phyloP scores from a whole-genome alignment of 78 protist species.

The Isochrysis galbana region DNA sequence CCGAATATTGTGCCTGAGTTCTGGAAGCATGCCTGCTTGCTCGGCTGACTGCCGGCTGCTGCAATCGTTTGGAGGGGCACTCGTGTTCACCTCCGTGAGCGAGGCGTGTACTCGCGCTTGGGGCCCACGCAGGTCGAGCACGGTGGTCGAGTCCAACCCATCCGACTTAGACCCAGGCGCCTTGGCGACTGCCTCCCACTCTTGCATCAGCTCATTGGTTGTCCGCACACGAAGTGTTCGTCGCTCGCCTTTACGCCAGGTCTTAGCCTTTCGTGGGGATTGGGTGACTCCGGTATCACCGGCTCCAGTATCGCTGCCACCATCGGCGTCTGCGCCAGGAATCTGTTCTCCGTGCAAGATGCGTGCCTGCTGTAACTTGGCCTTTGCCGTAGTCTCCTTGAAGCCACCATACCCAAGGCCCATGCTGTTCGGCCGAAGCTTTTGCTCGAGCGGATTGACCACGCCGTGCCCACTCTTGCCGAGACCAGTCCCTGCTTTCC shows the following conservation, averaged over 20 bases:
- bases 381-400: neutral
- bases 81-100: neutral
- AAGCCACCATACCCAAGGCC: conserved; percentile 1
- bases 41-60: too few relatives aligned
- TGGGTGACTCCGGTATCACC: too few relatives aligned
- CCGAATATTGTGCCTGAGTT: conserved; percentile 10
- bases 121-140: conserved; percentile 10
- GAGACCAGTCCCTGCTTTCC: neutral
- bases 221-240: neutral
- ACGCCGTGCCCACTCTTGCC: neutral
- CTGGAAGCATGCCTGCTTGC: neutral
- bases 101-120: neutral
- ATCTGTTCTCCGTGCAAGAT: neutral
- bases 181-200: neutral
- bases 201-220: neutral
- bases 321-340: neutral
- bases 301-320: neutral
- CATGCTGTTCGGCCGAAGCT: neutral
- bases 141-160: too few relatives aligned
- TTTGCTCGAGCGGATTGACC: neutral
- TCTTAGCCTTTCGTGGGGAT: neutral
- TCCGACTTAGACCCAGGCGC: too few relatives aligned
- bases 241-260: neutral
- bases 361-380: neutral
- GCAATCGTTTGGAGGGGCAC: neutral